phyloP scores from a whole-genome alignment of 176 grass and related monocot species.

The Microstegium vimineum region DNA sequence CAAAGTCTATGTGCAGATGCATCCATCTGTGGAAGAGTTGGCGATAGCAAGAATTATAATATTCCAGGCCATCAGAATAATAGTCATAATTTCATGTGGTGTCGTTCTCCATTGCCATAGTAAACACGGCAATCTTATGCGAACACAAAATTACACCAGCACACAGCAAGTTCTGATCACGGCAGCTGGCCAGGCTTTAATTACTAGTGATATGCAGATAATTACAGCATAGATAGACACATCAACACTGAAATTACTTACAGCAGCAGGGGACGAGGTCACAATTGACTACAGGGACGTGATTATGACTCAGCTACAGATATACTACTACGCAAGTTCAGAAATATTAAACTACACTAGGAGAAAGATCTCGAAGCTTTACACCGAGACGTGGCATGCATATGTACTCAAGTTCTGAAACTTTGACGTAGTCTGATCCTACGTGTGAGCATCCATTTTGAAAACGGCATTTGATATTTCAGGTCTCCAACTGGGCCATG shows the following conservation, averaged over 20 bases:
- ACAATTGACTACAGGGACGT: neutral
- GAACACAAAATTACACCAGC: neutral
- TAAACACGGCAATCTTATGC: neutral
- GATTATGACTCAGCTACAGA: conserved; percentile 3
- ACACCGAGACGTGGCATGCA: neutral
- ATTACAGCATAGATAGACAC: neutral
- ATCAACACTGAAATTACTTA: neutral
- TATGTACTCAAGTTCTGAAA: neutral
- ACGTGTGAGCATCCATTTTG: neutral
- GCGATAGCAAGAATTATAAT: too few relatives aligned
- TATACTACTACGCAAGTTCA: neutral
- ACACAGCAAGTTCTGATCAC: neutral
- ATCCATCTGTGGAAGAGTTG: neutral
- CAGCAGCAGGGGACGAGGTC: neutral
- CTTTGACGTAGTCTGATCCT: neutral
- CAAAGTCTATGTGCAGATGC: neutral
- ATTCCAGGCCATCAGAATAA: too few relatives aligned
- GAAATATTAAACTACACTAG: conserved; percentile 1
- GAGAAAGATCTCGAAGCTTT: neutral
- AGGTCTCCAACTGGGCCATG: neutral
- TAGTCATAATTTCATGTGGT: too few relatives aligned
- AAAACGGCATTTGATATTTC: neutral
- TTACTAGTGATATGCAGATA: neutral
- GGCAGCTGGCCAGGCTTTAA: neutral
- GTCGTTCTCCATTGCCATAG: neutral